Evolutionary conservation across 2,329 filamentous ascomycete genomes (phyloP).

Genomic region (Fusarium torulosum): DNA sequence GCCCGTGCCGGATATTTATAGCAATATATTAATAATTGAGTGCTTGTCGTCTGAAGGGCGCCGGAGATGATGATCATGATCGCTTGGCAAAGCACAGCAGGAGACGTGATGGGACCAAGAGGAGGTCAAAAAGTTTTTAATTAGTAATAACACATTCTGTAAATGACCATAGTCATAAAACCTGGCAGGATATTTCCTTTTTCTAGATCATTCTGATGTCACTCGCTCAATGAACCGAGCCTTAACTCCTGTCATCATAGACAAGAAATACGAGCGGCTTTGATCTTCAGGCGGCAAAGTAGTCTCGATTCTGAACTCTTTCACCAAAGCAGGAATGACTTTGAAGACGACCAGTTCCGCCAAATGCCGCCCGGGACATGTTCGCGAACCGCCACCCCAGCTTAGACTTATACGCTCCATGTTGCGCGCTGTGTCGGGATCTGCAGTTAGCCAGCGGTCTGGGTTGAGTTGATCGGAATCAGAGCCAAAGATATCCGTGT

Average conservation of each 20-base stretch:
- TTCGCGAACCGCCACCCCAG: slow-evolving; percentile 65
- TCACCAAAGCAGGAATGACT: slow-evolving; percentile 56
- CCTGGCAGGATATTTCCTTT: rapidly evolving
- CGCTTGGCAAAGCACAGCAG: no score
- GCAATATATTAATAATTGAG: slow-evolving; percentile 27
- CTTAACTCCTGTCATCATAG: slow-evolving; percentile 63
- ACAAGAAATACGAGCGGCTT: slow-evolving; percentile 63
- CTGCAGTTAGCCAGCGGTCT: slow-evolving; percentile 60
- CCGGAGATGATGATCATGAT: neutral
- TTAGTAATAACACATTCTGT: neutral
- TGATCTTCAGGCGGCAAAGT: slow-evolving; percentile 55
- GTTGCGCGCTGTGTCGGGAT: slow-evolving; percentile 43
- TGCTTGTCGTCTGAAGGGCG: slow-evolving; percentile 40
- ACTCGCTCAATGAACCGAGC: slow-evolving; percentile 53
- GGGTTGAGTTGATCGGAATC: slow-evolving; percentile 61
- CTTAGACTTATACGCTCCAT: slow-evolving; percentile 65
- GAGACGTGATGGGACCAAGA: neutral
- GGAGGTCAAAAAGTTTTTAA: neutral
- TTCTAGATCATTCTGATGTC: rapidly evolving
- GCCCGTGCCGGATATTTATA: slow-evolving; percentile 10
- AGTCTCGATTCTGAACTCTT: slow-evolving; percentile 60
- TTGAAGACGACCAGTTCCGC: slow-evolving; percentile 65
- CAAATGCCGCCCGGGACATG: slow-evolving; percentile 64
- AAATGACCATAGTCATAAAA: no score
- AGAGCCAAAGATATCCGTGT: slow-evolving; percentile 61